Evolutionary conservation across 768 basidiomycete species (phyloP).

Genomic region (Agrocybe praecox): DNA sequence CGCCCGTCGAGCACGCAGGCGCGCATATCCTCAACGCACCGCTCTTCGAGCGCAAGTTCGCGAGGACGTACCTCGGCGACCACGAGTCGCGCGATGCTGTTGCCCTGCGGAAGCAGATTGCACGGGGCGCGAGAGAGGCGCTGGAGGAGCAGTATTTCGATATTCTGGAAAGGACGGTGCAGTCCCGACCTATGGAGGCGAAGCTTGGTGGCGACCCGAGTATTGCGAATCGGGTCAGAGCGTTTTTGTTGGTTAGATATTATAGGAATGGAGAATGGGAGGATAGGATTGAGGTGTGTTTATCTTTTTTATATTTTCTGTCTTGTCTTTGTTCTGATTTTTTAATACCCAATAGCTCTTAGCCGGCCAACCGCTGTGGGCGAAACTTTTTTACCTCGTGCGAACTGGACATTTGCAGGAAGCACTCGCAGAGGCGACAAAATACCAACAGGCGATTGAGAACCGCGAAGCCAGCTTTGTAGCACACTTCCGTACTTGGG

Average conservation of each 20-base stretch:
- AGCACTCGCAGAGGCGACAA: constrained; percentile 74
- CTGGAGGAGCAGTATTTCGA: constrained; percentile 91
- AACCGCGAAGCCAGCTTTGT: constrained; percentile 84
- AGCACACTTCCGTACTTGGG: constrained; percentile 80
- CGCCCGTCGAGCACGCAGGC: constrained; percentile 75
- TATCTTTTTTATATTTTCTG: not conserved
- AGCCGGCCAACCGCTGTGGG: constrained; percentile 90
- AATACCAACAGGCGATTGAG: constrained; percentile 70
- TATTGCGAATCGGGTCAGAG: constrained; percentile 85
- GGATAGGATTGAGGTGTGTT: constrained; percentile 82
- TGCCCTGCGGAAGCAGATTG: constrained; percentile 71
- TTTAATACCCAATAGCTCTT: constrained; percentile 64
- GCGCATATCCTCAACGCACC: constrained; percentile 85
- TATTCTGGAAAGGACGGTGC: constrained; percentile 79
- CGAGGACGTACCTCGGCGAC: constrained; percentile 73
- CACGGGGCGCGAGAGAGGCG: constrained; percentile 75
- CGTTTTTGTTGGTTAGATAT: constrained; percentile 81
- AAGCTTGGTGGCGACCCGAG: constrained; percentile 91
- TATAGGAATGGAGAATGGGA: constrained; percentile 86
- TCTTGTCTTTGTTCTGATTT: not conserved
- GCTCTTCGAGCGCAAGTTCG: constrained; percentile 81
- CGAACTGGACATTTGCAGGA: constrained; percentile 84
- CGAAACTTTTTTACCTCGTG: constrained; percentile 89
- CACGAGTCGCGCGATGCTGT: constrained; percentile 66
- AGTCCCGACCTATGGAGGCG: constrained; percentile 82